Conservation (phyloP, 2,329 filamentous ascomycete species). For the Fusarium brachygibbosum region DNA sequence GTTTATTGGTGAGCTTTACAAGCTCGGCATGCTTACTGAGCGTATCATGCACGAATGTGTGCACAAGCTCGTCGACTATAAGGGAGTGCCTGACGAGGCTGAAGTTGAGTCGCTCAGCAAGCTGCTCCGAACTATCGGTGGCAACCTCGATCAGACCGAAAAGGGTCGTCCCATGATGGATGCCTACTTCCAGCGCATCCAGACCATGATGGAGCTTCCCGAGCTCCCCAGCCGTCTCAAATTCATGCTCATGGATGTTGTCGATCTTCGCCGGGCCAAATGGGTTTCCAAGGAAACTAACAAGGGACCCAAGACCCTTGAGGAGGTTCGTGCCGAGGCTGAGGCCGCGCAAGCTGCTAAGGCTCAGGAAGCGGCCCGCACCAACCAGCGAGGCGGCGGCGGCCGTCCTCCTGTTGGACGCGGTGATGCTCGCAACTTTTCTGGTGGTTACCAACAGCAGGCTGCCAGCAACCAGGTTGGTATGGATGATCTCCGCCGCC, state of each 20-base stretch:
- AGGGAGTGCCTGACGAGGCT: conserved; percentile 91
- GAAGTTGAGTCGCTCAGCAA: conserved; percentile 97
- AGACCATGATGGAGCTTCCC: conserved; percentile 82
- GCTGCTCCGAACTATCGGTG: conserved; percentile 90
- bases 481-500: conserved; percentile 89
- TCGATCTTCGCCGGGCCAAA: conserved; percentile 81
- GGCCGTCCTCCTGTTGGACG: conserved; percentile 82
- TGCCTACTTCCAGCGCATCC: conserved; percentile 91
- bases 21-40: conserved; percentile 97
- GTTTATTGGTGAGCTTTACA: conserved; percentile 99
- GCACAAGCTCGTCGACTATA: conserved; percentile 95
- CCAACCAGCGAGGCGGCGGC: conserved; percentile 75
- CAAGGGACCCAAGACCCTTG: conserved; percentile 97
- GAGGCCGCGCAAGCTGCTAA: conserved; percentile 85
- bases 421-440: conserved; percentile 89
- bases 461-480: conserved; percentile 84
- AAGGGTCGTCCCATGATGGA: conserved; percentile 91
- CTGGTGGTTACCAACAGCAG: conserved; percentile 75
- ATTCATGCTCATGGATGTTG: conserved; percentile 97
- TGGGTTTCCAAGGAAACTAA: conserved; percentile 91
- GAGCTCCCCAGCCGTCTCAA: conserved; percentile 87
- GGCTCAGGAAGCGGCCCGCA: conserved; percentile 77
- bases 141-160: conserved; percentile 84
- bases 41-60: conserved; percentile 99
- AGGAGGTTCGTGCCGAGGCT: conserved; percentile 86